Conservation (phyloP, 257 asterid genomes). For the Handroanthus guayacan region DNA sequence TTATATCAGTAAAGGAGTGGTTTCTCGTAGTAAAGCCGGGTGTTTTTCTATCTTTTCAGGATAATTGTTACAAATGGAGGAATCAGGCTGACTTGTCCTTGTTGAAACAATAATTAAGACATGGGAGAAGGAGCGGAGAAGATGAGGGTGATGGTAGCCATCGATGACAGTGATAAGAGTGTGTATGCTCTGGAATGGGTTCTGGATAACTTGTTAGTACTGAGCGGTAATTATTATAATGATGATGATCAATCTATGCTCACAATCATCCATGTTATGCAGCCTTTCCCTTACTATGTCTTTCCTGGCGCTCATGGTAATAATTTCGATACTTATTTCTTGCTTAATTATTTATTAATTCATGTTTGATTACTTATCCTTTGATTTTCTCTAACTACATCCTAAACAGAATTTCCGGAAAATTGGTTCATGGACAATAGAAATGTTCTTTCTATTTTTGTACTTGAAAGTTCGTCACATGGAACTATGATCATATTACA, state of each 20-base stretch:
- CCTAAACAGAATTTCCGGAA: too few relatives aligned
- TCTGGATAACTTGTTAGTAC: conserved; percentile 35
- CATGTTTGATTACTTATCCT: background rate
- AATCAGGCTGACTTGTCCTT: too few relatives aligned
- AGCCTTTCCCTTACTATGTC: conserved; percentile 48
- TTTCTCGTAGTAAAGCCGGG: too few relatives aligned
- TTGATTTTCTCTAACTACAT: too few relatives aligned
- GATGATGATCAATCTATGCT: background rate
- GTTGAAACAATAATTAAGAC: background rate
- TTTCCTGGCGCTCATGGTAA: conserved; percentile 46
- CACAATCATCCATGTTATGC: conserved; percentile 44
- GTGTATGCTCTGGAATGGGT: conserved; percentile 49
- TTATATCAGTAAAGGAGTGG: too few relatives aligned
- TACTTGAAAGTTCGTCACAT: too few relatives aligned
- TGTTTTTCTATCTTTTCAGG: too few relatives aligned
- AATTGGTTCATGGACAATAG: too few relatives aligned
- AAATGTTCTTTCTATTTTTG: too few relatives aligned
- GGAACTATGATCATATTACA: too few relatives aligned
- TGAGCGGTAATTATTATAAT: background rate
- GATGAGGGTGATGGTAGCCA: conserved; percentile 44
- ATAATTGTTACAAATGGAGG: too few relatives aligned
- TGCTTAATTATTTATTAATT: background rate
- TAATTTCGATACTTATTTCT: background rate
- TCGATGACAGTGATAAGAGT: conserved; percentile 52
- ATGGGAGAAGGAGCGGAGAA: conserved; percentile 9